Base-by-base conservation (phyloP, 2,329 filamentous ascomycete species). In the Aureobasidium vineae region DNA sequence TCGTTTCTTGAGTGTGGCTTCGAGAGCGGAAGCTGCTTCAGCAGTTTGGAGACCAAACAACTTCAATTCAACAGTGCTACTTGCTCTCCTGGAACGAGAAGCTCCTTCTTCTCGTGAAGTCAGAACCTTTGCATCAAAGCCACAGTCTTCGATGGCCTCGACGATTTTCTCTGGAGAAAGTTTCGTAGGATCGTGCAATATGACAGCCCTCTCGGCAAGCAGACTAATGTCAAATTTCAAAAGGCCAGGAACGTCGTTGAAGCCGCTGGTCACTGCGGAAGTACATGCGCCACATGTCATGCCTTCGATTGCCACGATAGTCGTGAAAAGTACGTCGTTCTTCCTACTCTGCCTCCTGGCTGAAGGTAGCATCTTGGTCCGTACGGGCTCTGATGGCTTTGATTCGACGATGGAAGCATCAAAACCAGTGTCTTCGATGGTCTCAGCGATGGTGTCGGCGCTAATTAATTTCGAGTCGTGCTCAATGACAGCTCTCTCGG, bases 231-330 rank as follows among this genome's bases (percentile, higher is more conserved):
- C 97, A 82, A 98, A 97, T 70, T 92, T 91, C 66, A 92, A 75
- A 19, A 98, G 78, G 26, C 95, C 95, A 11, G 90, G 86, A 1
- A 94, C 78, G 69, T 85, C 86, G 70, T 87, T 86, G 78, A 99
- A 95, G 3, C 90, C 92, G 60, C 86, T 84, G 73, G 97, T 91
- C 1, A 98, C 88, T 6, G 94, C 92, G 1, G 94, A 94, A 0
- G 95, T 98, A 78, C 95, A 99, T 49, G 95, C 92, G 26, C 94
- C 94, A 75, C 95, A 98, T 1, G 95, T 99, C 95, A 99, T 99
- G 60, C 95, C 95, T 71, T 95, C 91, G 65, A 99, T 91, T 5
- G 90, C 88, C 21, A 99, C 84, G 0, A 93, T 98, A 0, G 93
- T 97, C 0, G 87, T 91, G 66, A 88, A 83, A 4, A 77, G 68